Evolutionary conservation across 2,329 filamentous ascomycete species (phyloP).

Genomic region (Scolecobasidium constrictum): DNA sequence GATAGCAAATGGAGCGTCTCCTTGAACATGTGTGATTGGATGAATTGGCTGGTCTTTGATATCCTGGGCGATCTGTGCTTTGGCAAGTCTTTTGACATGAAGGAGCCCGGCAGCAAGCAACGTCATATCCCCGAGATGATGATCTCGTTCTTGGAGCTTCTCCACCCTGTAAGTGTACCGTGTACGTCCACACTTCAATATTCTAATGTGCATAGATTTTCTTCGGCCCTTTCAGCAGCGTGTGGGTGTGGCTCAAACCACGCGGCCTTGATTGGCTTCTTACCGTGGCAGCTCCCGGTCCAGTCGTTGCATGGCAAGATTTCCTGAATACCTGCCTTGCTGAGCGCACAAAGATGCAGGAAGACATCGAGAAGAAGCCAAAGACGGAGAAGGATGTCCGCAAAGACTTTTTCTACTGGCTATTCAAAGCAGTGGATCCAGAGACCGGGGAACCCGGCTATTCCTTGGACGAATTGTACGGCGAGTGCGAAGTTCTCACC

Average conservation of each 20-base stretch:
- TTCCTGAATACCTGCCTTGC: slow-evolving; percentile 26
- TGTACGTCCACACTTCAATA: slow-evolving; percentile 30
- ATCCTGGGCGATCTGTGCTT: slow-evolving; percentile 40
- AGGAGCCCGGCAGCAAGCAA: slow-evolving; percentile 28
- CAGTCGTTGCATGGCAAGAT: too few relatives aligned
- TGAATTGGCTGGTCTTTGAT: slow-evolving; percentile 37
- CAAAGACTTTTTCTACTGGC: slow-evolving; percentile 39
- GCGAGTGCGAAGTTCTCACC: slow-evolving; percentile 38
- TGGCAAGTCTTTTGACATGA: slow-evolving; percentile 33
- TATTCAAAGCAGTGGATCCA: slow-evolving; percentile 35
- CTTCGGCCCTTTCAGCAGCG: too few relatives aligned
- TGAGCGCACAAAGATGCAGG: slow-evolving; percentile 33
- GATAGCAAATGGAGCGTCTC: slow-evolving; percentile 27
- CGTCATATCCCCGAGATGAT: slow-evolving; percentile 31
- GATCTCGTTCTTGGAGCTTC: slow-evolving; percentile 32
- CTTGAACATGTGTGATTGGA: slow-evolving; percentile 34
- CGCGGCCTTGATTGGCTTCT: too few relatives aligned
- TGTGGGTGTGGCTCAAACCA: too few relatives aligned
- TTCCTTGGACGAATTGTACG: slow-evolving; percentile 35
- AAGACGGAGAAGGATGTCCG: slow-evolving; percentile 27
- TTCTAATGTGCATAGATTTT: slow-evolving; percentile 32
- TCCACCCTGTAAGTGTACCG: slow-evolving; percentile 26
- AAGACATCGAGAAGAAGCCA: slow-evolving; percentile 31
- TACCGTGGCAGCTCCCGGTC: too few relatives aligned
- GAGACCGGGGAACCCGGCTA: slow-evolving; percentile 34